Base-by-base conservation (phyloP, 139 green algal genomes). In the Microglena sp. region DNA sequence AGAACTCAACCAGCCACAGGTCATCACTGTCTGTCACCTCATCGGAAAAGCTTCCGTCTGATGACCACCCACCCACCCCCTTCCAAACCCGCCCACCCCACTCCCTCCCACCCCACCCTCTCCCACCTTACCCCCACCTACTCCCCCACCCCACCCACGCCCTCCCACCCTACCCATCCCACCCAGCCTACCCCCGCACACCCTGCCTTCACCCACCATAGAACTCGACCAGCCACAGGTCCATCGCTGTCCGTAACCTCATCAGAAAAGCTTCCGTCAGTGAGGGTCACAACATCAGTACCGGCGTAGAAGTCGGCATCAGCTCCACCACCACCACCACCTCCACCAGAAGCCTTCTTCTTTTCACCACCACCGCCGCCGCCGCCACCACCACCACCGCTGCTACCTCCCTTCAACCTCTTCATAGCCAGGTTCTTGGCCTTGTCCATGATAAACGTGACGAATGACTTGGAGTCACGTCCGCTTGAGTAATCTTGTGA, bases 391-490 rank as follows among this genome's bases (percentile, higher is more conserved):
- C 69, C 44, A 58, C 57, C 44, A 35, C 15, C 24, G 36, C 30
- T 26, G 15, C 60, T 28, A 68, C 82, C 78, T 29, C 68, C 68
- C 2, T 80, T 77, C 5, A 90, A 40, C 22, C 76, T 64, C 29
- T 67, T 75, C 22, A 89, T 44, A 4, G 77, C 81, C 27, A 80
- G 61, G 3, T 62, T 63, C 62, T 76, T 76, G 0, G 82, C 83
- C 70, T 92, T 86, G 36, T 86, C 80, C 56, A 96, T 57, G 0
- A 78, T 84, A 67, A 82, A 95, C 26, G 73, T 60, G 3, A 87
- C 77, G 4, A 97, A 77, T n/a, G 88, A 88, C 50, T 87, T 82
- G 8, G 90, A 88, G 2, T 71, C 76, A 46, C 89, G 74, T n/a
- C 68, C 74, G 59, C 84, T 86, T 32, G 76, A 77, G 70, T 90